Percentiles rank a stretch among this genome's conserved stretches.
phyloP scores from a whole-genome alignment of 192 early-diverging fungal genomes.

The Coemansia umbellata region DNA sequence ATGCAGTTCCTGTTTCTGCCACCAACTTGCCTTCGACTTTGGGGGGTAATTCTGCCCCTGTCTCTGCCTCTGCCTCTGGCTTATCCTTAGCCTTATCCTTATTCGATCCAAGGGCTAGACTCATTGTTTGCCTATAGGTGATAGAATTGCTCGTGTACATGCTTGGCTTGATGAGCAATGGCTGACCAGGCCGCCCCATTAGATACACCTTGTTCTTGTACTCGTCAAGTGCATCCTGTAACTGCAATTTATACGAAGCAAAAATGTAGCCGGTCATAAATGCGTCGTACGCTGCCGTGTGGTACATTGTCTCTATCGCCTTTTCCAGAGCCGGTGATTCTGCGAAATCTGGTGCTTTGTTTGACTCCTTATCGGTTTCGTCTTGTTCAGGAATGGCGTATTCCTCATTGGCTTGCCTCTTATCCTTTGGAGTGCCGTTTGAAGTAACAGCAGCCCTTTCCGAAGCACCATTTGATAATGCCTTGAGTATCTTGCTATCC shows the following conservation, averaged over 20 bases:
- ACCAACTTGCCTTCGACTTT: too few species aligned
- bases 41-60: too few species aligned
- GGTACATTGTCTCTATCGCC: slow-evolving; percentile 55
- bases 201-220: slow-evolving; percentile 82
- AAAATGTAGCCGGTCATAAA: slow-evolving; percentile 96
- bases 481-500: slow-evolving; percentile 12
- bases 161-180: slow-evolving; percentile 40
- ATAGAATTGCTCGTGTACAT: slow-evolving; percentile 24
- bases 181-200: slow-evolving; percentile 55
- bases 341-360: slow-evolving; percentile 8
- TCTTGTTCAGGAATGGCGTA: too few species aligned
- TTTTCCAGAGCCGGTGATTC: neutral
- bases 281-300: slow-evolving; percentile 91
- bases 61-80: neutral
- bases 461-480: neutral
- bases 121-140: slow-evolving; percentile 40
- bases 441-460: neutral
- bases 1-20: too few species aligned
- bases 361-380: neutral
- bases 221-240: slow-evolving; percentile 30
- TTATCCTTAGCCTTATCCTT: neutral
- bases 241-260: slow-evolving; percentile 54
- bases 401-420: neutral
- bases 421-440: neutral
- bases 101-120: too few species aligned